Evolutionary conservation across 2,329 filamentous ascomycete species (phyloP).

Genomic region (Xylariaceae sp.): DNA sequence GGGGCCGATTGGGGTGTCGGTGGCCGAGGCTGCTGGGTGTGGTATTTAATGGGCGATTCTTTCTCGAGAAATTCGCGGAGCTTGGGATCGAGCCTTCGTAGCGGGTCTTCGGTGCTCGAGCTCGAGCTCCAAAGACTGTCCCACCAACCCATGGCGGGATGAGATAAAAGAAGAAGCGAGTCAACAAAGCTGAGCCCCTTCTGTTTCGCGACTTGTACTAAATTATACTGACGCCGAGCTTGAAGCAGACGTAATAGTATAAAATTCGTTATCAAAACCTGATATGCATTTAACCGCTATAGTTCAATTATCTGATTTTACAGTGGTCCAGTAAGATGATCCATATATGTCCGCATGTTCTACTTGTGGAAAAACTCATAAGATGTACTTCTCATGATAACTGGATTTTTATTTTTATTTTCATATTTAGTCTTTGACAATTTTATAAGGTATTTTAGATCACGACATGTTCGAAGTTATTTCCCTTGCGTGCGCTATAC

Average conservation of each 20-base stretch:
- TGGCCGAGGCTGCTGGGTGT: constrained; percentile 29
- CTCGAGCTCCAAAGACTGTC: constrained; percentile 55
- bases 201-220: constrained; percentile 1
- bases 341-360: constrained; percentile 65
- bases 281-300: constrained; percentile 8
- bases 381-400: no score
- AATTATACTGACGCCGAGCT: not conserved
- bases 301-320: not conserved
- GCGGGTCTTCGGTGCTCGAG: constrained; percentile 60
- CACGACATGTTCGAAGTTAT: no score
- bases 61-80: constrained; percentile 83
- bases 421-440: no score
- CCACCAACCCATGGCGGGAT: constrained; percentile 58
- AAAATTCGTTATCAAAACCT: constrained; percentile 18
- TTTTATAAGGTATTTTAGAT: no score
- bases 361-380: constrained; percentile 64
- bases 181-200: constrained; percentile 5
- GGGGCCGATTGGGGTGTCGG: constrained; percentile 1
- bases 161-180: not conserved
- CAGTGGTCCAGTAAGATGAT: no score
- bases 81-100: constrained; percentile 77
- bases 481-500: no score
- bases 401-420: no score
- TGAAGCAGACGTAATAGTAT: constrained; percentile 5
- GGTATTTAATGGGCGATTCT: constrained; percentile 76